A percentile compares a stretch with the other conserved stretches of the same genome.
phyloP scores from a whole-genome alignment of 2,329 filamentous ascomycete genomes.

The Beauveria sp. region DNA sequence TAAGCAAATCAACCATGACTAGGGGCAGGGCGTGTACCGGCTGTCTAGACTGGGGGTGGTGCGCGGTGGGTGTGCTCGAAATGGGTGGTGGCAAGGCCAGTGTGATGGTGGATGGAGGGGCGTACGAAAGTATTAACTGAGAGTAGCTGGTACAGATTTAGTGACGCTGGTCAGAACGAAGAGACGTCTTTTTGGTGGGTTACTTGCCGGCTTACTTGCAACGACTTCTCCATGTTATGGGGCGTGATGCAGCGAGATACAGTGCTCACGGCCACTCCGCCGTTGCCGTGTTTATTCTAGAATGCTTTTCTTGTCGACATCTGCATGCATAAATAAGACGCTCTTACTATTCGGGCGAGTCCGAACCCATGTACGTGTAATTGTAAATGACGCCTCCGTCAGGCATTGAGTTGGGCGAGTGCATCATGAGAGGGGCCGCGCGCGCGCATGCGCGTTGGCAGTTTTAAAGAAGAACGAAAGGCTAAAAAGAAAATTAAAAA shows the following conservation, averaged over 20 bases:
- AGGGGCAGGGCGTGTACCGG: neutral
- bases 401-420: neutral
- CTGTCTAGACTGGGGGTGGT: neutral
- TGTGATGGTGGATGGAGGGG: neutral
- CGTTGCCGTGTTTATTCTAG: neutral
- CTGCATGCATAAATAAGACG: neutral
- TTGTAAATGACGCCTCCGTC: neutral
- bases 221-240: neutral
- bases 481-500: no score
- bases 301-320: neutral
- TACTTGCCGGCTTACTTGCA: neutral
- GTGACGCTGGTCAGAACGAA: neutral
- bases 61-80: neutral
- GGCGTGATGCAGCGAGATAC: neutral
- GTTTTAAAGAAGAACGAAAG: neutral
- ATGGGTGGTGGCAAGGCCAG: neutral
- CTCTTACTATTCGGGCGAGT: neutral
- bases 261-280: neutral
- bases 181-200: neutral
- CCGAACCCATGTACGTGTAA: neutral
- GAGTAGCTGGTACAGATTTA: no score
- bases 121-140: no score
- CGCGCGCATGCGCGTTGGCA: neutral
- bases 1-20: slow-evolving; percentile 2
- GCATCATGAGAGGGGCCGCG: no score